A percentile compares a stretch with the other conserved stretches of the same genome.
Conservation (phyloP, 805 yeast species). For the Suhomyces sp. region DNA sequence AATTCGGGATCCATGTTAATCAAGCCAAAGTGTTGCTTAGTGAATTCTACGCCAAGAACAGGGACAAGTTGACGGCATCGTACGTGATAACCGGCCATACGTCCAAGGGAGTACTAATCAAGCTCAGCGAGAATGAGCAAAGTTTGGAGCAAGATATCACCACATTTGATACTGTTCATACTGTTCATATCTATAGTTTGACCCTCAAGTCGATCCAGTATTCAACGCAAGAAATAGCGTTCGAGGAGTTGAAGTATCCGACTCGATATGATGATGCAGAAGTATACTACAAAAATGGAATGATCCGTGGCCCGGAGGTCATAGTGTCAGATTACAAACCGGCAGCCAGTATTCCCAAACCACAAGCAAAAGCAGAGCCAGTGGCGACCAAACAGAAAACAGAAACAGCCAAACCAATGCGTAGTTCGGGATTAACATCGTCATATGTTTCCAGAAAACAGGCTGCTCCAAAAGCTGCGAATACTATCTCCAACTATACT, state of each 20-base stretch:
- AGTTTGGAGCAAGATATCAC: constrained; percentile 23
- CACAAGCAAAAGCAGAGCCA: not conserved
- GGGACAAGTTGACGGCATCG: constrained; percentile 36
- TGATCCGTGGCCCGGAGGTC: constrained; percentile 33
- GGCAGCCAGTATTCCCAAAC: not conserved
- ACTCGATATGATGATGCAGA: constrained; percentile 14
- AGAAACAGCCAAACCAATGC: constrained; percentile 4
- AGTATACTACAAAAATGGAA: constrained; percentile 26
- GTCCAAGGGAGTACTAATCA: constrained; percentile 16
- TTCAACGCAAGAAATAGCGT: constrained; percentile 17
- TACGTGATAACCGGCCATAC: constrained; percentile 42
- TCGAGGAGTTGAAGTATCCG: constrained; percentile 17
- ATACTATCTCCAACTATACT: constrained; percentile 15
- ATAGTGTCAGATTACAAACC: too few relatives aligned
- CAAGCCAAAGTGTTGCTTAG: constrained; percentile 41
- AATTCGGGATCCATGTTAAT: constrained; percentile 34
- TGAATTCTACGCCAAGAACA: constrained; percentile 37
- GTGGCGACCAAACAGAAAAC: not conserved
- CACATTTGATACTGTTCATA: constrained; percentile 26
- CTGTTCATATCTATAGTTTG: constrained; percentile 43
- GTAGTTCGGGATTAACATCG: constrained; percentile 20
- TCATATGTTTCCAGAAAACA: constrained; percentile 25
- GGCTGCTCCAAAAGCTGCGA: constrained; percentile 10
- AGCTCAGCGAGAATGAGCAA: constrained; percentile 22
- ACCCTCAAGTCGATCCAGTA: constrained; percentile 11